These are phyloP conservation scores for Scenedesmus sp. DNA, from an alignment of 163 green algal genomes.

Conservation along the genomic window DNA sequence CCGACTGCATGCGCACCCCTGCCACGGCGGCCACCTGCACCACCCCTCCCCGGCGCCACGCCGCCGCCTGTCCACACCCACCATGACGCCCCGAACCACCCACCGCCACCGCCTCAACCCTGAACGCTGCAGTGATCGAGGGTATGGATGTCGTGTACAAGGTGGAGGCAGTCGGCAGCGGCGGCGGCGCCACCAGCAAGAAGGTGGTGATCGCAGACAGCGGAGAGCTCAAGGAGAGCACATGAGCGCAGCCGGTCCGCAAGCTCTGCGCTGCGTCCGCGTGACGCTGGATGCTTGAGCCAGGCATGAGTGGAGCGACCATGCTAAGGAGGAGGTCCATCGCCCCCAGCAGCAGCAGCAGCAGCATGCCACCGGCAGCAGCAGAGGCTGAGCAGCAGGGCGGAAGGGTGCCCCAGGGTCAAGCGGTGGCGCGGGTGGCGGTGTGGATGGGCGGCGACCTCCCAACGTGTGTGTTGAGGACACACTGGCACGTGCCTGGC, in stretches of 20 bases:
- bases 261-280: no score
- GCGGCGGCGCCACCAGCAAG: constrained; percentile 83
- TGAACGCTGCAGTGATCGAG: constrained; percentile 80
- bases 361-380: neutral
- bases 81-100: neutral
- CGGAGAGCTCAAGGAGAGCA: constrained; percentile 39
- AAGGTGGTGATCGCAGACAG: constrained; percentile 68
- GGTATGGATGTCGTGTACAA: constrained; percentile 96
- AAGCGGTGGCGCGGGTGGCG: neutral
- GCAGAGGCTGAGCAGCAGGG: neutral
- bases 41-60: neutral
- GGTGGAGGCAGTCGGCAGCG: constrained; percentile 69
- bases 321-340: no score
- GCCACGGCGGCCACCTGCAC: neutral
- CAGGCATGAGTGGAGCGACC: neutral
- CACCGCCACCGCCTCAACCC: neutral
- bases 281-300: no score
- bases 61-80: neutral
- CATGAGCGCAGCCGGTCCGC: neutral
- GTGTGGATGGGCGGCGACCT: neutral
- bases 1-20: neutral
- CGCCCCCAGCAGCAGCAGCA: neutral
- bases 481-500: neutral
- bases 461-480: neutral
- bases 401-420: no score